Conservation (phyloP, 805 yeast genomes). For the Cyberlindnera amylophila region DNA sequence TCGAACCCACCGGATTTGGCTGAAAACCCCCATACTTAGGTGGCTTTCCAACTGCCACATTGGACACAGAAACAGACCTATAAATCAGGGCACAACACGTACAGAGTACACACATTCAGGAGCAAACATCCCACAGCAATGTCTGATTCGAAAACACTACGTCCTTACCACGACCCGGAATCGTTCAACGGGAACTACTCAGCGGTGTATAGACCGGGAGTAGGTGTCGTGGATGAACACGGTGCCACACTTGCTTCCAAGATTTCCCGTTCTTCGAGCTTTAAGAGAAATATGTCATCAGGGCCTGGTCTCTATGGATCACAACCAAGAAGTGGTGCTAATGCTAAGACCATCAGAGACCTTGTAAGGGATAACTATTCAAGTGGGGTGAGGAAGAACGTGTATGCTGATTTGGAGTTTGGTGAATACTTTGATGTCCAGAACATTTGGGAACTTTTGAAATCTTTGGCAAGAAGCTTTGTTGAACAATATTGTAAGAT, state of each 20-base stretch:
- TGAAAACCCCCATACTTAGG: not conserved
- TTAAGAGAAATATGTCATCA: slow-evolving; percentile 11
- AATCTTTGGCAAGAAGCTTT: slow-evolving; percentile 57
- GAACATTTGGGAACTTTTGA: slow-evolving; percentile 53
- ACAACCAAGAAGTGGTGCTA: slow-evolving; percentile 4
- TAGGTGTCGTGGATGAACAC: slow-evolving; percentile 52
- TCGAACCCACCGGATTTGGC: not conserved
- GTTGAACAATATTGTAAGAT: slow-evolving; percentile 65
- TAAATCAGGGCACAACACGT: not conserved
- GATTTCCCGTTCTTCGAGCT: slow-evolving; percentile 28
- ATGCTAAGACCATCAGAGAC: slow-evolving; percentile 18
- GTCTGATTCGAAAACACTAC: slow-evolving; percentile 19
- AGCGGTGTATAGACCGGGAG: slow-evolving; percentile 56
- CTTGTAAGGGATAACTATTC: slow-evolving; percentile 23
- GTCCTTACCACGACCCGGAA: slow-evolving; percentile 73
- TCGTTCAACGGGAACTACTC: slow-evolving; percentile 62
- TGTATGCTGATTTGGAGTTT: slow-evolving; percentile 52
- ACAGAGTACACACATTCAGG: not conserved
- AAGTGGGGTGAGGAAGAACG: slow-evolving; percentile 25
- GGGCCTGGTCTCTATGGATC: slow-evolving; percentile 12
- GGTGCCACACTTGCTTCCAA: slow-evolving; percentile 39
- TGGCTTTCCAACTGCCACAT: not conserved
- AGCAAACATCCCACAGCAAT: slow-evolving; percentile 1
- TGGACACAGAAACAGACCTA: no score
- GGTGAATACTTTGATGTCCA: slow-evolving; percentile 59